phyloP scores from a whole-genome alignment of 371 early-diverging fungal species.

The Actinomucor elegans region DNA sequence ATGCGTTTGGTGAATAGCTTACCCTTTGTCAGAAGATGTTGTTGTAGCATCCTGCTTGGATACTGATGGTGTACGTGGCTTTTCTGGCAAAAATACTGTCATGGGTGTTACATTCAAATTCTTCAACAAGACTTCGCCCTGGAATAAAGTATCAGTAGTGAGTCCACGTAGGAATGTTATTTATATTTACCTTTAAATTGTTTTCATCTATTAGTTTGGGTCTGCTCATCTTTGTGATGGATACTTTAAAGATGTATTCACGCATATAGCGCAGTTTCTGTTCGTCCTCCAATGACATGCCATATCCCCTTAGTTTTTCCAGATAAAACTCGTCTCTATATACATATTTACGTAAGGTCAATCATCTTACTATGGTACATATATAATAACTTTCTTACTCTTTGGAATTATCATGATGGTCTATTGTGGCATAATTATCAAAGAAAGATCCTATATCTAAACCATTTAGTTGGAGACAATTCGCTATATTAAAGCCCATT shows the following conservation, averaged over 20 bases:
- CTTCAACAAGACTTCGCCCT: constrained; percentile 55
- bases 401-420: constrained; percentile 35
- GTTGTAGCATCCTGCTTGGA: neutral
- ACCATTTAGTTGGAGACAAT: too few relatives aligned
- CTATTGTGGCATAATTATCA: constrained; percentile 3
- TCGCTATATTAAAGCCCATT: too few relatives aligned
- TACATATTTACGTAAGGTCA: neutral
- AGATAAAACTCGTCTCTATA: constrained; percentile 57
- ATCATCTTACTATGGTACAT: neutral
- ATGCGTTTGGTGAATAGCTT: constrained; percentile 37
- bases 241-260: constrained; percentile 76
- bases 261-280: constrained; percentile 72
- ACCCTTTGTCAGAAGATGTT: neutral
- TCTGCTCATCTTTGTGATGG: constrained; percentile 57
- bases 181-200: neutral
- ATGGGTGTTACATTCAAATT: constrained; percentile 69
- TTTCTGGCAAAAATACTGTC: constrained; percentile 67
- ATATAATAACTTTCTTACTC: constrained; percentile 58
- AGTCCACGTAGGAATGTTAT: neutral
- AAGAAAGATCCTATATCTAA: neutral
- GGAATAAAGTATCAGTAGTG: constrained; percentile 5
- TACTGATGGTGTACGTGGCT: constrained; percentile 21
- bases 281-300: constrained; percentile 80
- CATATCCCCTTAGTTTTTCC: constrained; percentile 63
- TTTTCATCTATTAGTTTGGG: neutral